These are phyloP conservation scores for Brassica juncea DNA, from an alignment of 345 rosid species.

Conservation along the genomic window DNA sequence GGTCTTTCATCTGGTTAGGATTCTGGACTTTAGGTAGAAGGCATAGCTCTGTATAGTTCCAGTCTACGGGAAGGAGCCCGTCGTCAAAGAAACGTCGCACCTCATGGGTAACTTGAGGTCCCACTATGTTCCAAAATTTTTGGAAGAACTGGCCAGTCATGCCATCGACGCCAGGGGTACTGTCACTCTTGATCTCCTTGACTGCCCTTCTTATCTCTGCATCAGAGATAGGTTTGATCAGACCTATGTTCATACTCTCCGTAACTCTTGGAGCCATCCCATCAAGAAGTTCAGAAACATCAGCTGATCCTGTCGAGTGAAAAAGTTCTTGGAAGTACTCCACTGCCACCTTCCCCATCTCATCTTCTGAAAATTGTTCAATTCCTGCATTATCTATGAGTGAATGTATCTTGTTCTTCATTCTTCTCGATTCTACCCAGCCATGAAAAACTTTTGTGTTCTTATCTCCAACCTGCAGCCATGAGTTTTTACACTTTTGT, in stretches of 20 bases:
- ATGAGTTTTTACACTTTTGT: background rate
- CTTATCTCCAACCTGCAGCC: background rate
- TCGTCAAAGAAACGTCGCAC: background rate
- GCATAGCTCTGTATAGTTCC: background rate
- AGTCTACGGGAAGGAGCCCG: background rate
- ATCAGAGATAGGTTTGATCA: background rate
- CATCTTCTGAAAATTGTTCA: background rate
- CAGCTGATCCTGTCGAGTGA: background rate
- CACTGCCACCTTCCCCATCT: background rate
- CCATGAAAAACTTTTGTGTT: background rate
- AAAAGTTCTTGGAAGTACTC: background rate
- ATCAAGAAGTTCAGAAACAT: background rate
- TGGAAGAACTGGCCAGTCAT: background rate
- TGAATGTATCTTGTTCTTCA: background rate
- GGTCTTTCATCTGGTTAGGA: background rate
- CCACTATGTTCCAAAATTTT: background rate
- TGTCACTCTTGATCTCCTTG: background rate
- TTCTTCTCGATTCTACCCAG: background rate
- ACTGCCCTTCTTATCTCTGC: background rate
- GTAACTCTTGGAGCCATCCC: background rate
- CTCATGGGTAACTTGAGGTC: background rate
- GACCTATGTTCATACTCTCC: background rate
- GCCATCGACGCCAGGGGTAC: background rate
- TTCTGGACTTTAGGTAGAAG: background rate
- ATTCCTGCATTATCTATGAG: background rate